Evolutionary conservation across 345 rosid species (phyloP), one percentile per base, ranked within the genome.

Genomic region (Leavenworthia alabamica): DNA sequence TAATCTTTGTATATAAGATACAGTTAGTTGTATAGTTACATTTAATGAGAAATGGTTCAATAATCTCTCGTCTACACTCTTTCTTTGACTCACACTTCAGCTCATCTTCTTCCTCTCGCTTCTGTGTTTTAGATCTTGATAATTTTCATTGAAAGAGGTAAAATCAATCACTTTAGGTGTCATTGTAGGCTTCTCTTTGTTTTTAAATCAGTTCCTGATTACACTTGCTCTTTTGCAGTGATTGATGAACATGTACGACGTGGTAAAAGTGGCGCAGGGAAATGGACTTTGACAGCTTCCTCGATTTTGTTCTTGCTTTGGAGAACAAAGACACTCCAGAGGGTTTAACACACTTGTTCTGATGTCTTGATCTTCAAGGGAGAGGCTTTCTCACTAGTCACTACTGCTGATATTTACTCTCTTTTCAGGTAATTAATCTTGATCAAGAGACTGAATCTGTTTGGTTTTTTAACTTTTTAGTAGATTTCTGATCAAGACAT

Each of bases 251-350:
- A 94, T 75, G 83, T 86, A 32, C 92, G 95, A 9, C 90, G 89
- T 39, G 86, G 89, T 36, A 90, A 88, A 75, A 80, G 44, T 50
- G 80, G 83, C 3, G 77, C 83, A 56, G 99, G 67, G 99, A 94
- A 81, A 94, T 94, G 99, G 97, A 94, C 56, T 89, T 89, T 12
- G 87, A 84, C 72, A 87, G 96, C 52, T 94, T 90, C 76, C 88
- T 94, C 0, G 97, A 86, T 80, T 94, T 94, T 58, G 96, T 94
- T 66, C 82, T 94, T 63, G 96, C 99, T 60, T 78, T 86, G 64
- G 99, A 94, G 69, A 94, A 90, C 80, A 94, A 90, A 70, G 99
- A 94, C 77, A 86, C 97, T 40, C 87, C 97, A 4, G 99, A 90
- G 78, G 99, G 97, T 17, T 79, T 94, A 54, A 88, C 95, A 41